Conservation (phyloP, 305 asterid genomes). For the Rubia occidens region DNA sequence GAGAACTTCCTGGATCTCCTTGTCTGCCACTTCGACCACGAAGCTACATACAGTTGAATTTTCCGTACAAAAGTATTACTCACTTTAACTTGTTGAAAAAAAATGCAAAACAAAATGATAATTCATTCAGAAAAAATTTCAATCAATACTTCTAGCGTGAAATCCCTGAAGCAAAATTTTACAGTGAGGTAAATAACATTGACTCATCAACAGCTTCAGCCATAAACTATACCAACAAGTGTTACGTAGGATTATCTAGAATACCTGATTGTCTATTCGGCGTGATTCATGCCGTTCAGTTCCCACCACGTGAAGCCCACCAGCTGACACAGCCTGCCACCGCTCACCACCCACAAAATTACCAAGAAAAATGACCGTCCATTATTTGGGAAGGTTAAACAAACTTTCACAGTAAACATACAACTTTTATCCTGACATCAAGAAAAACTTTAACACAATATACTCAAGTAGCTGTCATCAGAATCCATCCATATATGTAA, state of each 20-base stretch:
- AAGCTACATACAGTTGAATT: slow-evolving; percentile 43
- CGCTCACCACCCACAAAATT: slow-evolving; percentile 13
- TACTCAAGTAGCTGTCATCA: slow-evolving; percentile 7
- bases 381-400: neutral
- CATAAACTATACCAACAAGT: slow-evolving; percentile 15
- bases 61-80: slow-evolving; percentile 7
- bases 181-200: neutral
- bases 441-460: neutral
- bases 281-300: slow-evolving; percentile 99
- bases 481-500: neutral
- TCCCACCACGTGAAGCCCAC: slow-evolving; percentile 98
- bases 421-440: too few species aligned
- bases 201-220: neutral
- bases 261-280: slow-evolving; percentile 95
- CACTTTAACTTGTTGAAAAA: slow-evolving; percentile 8
- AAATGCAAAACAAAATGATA: slow-evolving; percentile 6
- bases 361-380: slow-evolving; percentile 11
- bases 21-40: slow-evolving; percentile 99
- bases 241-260: neutral
- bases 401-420: slow-evolving; percentile 1
- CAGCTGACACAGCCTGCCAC: slow-evolving; percentile 78
- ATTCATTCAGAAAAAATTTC: neutral
- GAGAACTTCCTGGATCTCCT: slow-evolving; percentile 99
- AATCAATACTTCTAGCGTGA: slow-evolving; percentile 2
- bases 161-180: neutral